phyloP scores from a whole-genome alignment of 345 rosid species.

The Gossypium arboreum region DNA sequence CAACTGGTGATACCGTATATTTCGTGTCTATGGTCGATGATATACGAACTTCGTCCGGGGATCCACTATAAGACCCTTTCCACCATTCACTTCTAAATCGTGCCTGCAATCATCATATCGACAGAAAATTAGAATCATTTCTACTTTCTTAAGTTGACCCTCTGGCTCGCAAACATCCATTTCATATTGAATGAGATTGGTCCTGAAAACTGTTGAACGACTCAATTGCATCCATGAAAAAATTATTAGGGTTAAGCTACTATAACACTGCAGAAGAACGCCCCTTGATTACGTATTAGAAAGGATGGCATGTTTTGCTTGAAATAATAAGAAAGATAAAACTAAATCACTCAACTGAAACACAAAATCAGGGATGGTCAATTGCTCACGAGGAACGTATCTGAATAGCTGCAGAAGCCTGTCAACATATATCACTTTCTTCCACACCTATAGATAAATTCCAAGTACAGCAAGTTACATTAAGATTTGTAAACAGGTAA shows the following conservation, averaged over 20 bases:
- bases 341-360: slow-evolving; percentile 73
- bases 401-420: slow-evolving; percentile 79
- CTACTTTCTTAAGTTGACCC: background rate
- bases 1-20: background rate
- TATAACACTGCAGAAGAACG: background rate
- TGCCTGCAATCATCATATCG: slow-evolving; percentile 52
- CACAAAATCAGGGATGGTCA: slow-evolving; percentile 94
- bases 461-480: slow-evolving; percentile 4
- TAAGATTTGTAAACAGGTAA: slow-evolving; percentile 2
- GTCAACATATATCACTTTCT: slow-evolving; percentile 81
- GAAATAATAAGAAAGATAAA: background rate
- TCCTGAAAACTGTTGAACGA: background rate
- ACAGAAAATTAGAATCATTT: slow-evolving; percentile 10
- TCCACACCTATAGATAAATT: slow-evolving; percentile 65
- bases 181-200: background rate
- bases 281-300: background rate
- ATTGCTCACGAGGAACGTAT: slow-evolving; percentile 94
- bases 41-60: slow-evolving; percentile 81
- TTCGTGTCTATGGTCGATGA: slow-evolving; percentile 60
- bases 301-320: background rate
- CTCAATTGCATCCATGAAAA: background rate
- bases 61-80: slow-evolving; percentile 88
- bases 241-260: background rate
- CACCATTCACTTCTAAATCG: slow-evolving; percentile 95
- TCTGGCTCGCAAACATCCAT: background rate